Percentiles rank a stretch among this genome's conserved stretches.
Conservation (phyloP, 2,329 filamentous ascomycete species). For the Amylocarpus encephaloides region DNA sequence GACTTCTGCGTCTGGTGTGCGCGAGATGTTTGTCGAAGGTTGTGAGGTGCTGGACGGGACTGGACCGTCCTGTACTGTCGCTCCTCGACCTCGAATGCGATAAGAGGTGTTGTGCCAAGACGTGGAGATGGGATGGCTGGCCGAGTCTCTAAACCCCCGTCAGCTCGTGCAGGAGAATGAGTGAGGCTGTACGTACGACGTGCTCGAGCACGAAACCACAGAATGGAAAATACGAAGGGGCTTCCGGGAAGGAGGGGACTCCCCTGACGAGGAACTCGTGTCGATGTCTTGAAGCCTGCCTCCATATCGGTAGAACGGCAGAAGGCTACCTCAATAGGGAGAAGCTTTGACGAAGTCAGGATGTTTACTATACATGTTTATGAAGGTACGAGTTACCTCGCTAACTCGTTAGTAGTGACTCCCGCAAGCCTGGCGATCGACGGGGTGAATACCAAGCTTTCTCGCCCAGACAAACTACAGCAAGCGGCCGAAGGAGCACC, state of each 20-base stretch:
- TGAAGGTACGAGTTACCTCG: too few species aligned
- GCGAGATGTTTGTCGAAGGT: neutral
- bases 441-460: slow-evolving; percentile 5
- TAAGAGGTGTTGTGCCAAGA: neutral
- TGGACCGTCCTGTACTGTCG: too few species aligned
- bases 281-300: neutral
- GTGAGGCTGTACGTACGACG: neutral
- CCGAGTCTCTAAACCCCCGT: neutral
- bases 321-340: too few species aligned
- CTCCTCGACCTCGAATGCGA: neutral
- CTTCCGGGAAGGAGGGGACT: too few species aligned
- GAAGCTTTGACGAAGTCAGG: too few species aligned
- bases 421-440: too few species aligned
- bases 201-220: too few species aligned
- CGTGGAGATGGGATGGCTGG: neutral
- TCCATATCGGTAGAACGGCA: neutral
- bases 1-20: neutral
- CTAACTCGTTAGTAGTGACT: too few species aligned
- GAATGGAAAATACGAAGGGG: too few species aligned
- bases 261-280: too few species aligned
- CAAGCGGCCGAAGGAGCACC: neutral
- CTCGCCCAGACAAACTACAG: neutral
- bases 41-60: too few species aligned
- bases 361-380: too few species aligned
- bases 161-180: neutral